Evolutionary conservation across 371 early-diverging fungal species (phyloP).

Genomic region (Cokeromyces recurvatus): DNA sequence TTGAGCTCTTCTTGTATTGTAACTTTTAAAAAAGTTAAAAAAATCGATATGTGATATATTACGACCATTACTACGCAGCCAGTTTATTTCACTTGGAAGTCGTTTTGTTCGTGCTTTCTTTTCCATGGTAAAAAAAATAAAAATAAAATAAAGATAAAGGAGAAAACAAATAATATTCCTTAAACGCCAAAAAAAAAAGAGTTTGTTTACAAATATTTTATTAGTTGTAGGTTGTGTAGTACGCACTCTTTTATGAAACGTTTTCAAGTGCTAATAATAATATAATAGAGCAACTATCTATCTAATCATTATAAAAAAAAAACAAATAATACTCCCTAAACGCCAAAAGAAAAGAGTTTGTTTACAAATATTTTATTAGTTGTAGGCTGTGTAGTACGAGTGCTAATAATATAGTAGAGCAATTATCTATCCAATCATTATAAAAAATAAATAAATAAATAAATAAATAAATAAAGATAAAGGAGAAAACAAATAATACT

Average conservation of each 20-base stretch:
- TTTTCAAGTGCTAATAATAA: slow-evolving; percentile 4
- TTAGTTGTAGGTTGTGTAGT: slow-evolving; percentile 1
- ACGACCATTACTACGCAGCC: slow-evolving; percentile 5
- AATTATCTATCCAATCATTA: too few relatives aligned
- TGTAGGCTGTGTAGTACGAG: too few relatives aligned
- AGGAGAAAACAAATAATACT: too few relatives aligned
- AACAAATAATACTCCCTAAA: too few relatives aligned
- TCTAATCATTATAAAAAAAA: neutral
- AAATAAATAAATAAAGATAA: too few relatives aligned
- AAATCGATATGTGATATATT: neutral
- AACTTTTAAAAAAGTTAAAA: neutral
- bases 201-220: slow-evolving; percentile 4
- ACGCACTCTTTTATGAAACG: neutral
- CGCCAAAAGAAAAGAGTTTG: too few relatives aligned
- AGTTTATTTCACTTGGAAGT: slow-evolving; percentile 10
- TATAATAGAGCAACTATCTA: slow-evolving; percentile 2
- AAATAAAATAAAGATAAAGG: neutral
- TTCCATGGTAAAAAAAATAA: neutral
- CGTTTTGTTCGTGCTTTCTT: slow-evolving; percentile 5
- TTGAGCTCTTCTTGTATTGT: slow-evolving; percentile 5
- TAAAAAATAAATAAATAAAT: too few relatives aligned
- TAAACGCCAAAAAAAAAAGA: neutral
- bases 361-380: too few relatives aligned
- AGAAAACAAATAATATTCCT: slow-evolving; percentile 1
- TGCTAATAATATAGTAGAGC: too few relatives aligned